phyloP scores from a whole-genome alignment of 2,329 filamentous ascomycete species.

The Thermomyces lanuginosus region DNA sequence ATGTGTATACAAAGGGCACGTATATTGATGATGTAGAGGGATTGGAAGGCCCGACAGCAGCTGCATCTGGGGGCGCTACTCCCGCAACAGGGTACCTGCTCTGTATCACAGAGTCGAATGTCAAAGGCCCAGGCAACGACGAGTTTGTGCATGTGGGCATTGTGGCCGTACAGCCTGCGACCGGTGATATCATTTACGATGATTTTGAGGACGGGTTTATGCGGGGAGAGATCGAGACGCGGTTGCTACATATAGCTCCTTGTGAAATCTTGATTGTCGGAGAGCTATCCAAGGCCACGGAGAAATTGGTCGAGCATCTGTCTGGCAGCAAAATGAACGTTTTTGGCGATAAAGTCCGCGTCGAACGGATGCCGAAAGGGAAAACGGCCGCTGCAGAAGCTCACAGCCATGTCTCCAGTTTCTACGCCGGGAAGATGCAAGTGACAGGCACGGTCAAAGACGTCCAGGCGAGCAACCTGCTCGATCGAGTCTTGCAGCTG shows the following conservation, averaged over 20 bases:
- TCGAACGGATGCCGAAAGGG: conserved; percentile 59
- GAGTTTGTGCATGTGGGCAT: conserved; percentile 88
- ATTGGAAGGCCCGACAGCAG: conserved; percentile 41
- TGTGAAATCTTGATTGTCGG: conserved; percentile 92
- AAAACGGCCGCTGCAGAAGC: conserved; percentile 74
- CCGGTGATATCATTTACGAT: conserved; percentile 90
- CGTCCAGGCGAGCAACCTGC: conserved; percentile 44
- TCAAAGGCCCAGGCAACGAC: conserved; percentile 68
- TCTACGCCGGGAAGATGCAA: conserved; percentile 78
- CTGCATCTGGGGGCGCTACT: conserved; percentile 40
- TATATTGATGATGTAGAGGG: conserved; percentile 90
- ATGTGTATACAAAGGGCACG: conserved; percentile 93
- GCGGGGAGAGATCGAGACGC: conserved; percentile 87
- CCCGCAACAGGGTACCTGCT: conserved; percentile 70
- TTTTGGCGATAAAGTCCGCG: conserved; percentile 75
- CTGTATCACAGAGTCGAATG: conserved; percentile 72
- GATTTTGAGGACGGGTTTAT: conserved; percentile 96
- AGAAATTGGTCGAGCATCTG: conserved; percentile 80
- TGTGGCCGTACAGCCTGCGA: conserved; percentile 85
- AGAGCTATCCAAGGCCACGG: conserved; percentile 72
- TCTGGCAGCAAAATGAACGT: conserved; percentile 81
- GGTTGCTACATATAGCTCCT: conserved; percentile 86
- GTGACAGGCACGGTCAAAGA: conserved; percentile 37
- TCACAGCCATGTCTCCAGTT: conserved; percentile 76
- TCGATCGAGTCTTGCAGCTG: conserved; percentile 74